Base-by-base conservation (phyloP, 2,329 filamentous ascomycete species). In the Ascocoryne sarcoides region DNA sequence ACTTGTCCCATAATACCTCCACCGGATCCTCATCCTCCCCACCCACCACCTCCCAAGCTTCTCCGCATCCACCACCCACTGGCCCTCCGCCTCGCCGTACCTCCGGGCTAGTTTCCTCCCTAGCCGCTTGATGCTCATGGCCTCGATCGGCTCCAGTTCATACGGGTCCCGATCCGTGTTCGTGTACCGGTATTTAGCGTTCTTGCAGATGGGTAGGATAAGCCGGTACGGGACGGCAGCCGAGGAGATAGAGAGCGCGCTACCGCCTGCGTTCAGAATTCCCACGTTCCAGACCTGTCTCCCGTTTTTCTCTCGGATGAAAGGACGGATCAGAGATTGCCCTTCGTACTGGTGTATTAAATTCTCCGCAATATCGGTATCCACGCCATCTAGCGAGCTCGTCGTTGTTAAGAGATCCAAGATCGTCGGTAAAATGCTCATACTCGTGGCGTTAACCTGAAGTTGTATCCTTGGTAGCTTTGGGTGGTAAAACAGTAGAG, bases 321-420 rank as follows among this genome's bases (percentile, higher is more conserved):
- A 64, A 1, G 64, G 62, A 7, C 66, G 61, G 36, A 69, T 61
- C n/a, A 69, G 56, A 0, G 65, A 68, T 46, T 68, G 66, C 9
- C 65, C 66, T 56, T 69, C 63, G 50, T 69, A 69, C 31, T 67
- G 56, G 14, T 63, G 59, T 8, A 66, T 57, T 3, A 70, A 52
- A 37, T 65, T 60, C 4, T 53, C 49, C n/a, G 64, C 65, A 1
- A 59, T 59, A 2, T 50, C 41, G 2, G 49, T 51, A 35, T 62
- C 60, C 14, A 52, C 42, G 2, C 49, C 28, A 40, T 62, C 53
- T 7, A 69, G 46, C 1, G 65, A 68, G 18, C 4, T 69, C 40
- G 23, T 26, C 7, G 7, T 26, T 7, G 23, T 7, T 26, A 26
- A 26, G 23, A 26, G 12, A 12, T 26, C 23, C 7, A 26, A 12